Conservation (phyloP, 768 basidiomycete genomes). For the Tricholoma terreum region DNA sequence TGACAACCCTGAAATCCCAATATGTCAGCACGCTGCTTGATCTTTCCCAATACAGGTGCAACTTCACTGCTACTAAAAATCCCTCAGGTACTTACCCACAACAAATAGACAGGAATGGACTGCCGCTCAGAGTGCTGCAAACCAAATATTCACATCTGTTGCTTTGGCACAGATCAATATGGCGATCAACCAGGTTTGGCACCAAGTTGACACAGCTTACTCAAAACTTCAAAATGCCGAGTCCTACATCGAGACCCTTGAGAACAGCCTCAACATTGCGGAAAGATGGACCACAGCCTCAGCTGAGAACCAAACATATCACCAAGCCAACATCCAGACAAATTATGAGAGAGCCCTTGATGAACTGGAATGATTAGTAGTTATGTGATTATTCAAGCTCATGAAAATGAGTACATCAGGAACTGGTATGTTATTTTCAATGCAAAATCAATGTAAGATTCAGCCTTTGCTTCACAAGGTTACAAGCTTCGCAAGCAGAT, state of each 20-base stretch:
- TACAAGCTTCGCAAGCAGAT: slow-evolving; percentile 28
- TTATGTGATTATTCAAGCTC: slow-evolving; percentile 21
- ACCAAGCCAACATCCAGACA: not conserved
- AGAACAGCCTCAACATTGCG: no score
- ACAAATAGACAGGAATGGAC: slow-evolving; percentile 2
- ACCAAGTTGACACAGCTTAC: no score
- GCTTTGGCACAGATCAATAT: not conserved
- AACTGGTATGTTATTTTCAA: slow-evolving; percentile 22
- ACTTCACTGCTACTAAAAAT: not conserved
- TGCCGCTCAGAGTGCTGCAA: not conserved
- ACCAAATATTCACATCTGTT: slow-evolving; percentile 1
- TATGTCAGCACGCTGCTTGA: slow-evolving; percentile 1
- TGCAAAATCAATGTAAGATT: no score
- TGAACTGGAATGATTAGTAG: slow-evolving; percentile 16
- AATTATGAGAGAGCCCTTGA: slow-evolving; percentile 18
- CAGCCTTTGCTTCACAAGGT: no score
- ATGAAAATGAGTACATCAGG: slow-evolving; percentile 12
- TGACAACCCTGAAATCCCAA: slow-evolving; percentile 1
- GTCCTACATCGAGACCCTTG: not conserved
- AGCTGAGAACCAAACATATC: not conserved
- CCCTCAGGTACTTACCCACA: not conserved
- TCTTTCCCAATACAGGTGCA: slow-evolving; percentile 1
- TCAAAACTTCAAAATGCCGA: slow-evolving; percentile 2
- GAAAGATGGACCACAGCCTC: not conserved
- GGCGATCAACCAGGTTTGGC: not conserved